These are phyloP conservation scores for Alternaria hordeiaustralica DNA, from an alignment of 2,329 filamentous ascomycete species.

Conservation along the genomic window DNA sequence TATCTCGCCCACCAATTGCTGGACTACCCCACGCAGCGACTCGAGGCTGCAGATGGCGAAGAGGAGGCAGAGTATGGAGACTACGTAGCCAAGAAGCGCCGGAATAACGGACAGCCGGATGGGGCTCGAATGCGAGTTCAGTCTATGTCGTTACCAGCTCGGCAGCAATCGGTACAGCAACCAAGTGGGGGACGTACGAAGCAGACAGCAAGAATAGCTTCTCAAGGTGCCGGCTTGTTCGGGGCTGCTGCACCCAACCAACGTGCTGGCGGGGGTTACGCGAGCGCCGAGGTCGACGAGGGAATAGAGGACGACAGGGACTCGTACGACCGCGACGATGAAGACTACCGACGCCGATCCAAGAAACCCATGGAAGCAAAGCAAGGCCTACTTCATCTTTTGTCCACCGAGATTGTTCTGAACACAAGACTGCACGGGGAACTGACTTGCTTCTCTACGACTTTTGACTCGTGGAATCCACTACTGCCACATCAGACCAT, in stretches of 20 bases:
- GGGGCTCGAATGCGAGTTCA: too few relatives aligned
- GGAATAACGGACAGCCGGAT: too few relatives aligned
- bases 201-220: neutral
- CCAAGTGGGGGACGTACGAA: too few relatives aligned
- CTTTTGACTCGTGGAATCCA: conserved; percentile 41
- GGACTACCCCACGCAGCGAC: conserved; percentile 27
- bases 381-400: conserved; percentile 39
- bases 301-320: too few relatives aligned
- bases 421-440: conserved; percentile 39
- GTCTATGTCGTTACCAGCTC: too few relatives aligned
- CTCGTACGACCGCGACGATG: too few relatives aligned
- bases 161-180: too few relatives aligned
- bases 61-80: conserved; percentile 37
- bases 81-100: conserved; percentile 10
- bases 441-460: conserved; percentile 39
- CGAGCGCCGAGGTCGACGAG: too few relatives aligned
- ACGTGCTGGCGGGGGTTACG: too few relatives aligned
- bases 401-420: conserved; percentile 41
- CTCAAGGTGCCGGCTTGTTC: too few relatives aligned
- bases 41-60: conserved; percentile 38
- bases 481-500: conserved; percentile 55
- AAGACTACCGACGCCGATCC: neutral
- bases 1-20: conserved; percentile 40
- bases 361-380: conserved; percentile 38
- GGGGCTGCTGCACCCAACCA: too few relatives aligned